A percentile compares a stretch with the other conserved stretches of the same genome.
phyloP scores from a whole-genome alignment of 169 alveolate genomes.

The Ichthyophthirius multifiliis region DNA sequence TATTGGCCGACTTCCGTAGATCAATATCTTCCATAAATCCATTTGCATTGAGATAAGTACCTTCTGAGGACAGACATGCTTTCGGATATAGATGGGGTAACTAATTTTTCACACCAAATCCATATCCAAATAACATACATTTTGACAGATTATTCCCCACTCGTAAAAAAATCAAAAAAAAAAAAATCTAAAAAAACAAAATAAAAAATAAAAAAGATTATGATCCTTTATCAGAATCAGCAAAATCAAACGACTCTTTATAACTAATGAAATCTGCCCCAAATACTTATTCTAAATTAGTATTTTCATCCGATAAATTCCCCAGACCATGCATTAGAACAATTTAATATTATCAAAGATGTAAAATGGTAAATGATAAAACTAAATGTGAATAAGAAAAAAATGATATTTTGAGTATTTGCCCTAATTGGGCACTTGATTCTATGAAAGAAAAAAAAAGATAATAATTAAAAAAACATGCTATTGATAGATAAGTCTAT shows the following conservation, averaged over 20 bases:
- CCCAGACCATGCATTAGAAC: conserved; percentile 47
- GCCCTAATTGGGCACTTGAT: conserved; percentile 49
- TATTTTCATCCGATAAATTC: conserved; percentile 16
- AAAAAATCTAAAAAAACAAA: neutral
- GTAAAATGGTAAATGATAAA: conserved; percentile 26
- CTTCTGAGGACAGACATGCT: conserved; percentile 30
- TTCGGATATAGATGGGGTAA: conserved; percentile 39
- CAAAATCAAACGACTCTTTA: neutral
- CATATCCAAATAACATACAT: conserved; percentile 32
- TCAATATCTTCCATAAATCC: conserved; percentile 39
- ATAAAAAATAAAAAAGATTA: neutral
- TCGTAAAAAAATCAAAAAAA: neutral
- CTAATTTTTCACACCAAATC: conserved; percentile 25
- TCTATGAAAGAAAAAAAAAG: conserved; percentile 36
- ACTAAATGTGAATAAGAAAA: conserved; percentile 32
- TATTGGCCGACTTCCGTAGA: conserved; percentile 25
- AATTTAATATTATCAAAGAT: conserved; percentile 27
- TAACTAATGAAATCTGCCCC: conserved; percentile 11
- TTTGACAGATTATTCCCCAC: conserved; percentile 40
- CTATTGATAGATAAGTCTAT: conserved; percentile 12
- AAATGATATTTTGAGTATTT: conserved; percentile 25
- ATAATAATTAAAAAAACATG: conserved; percentile 15
- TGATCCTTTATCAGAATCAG: conserved; percentile 32
- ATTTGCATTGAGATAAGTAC: conserved; percentile 35
- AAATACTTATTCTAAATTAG: conserved; percentile 8